Evolutionary conservation across 176 grass and related monocot species (phyloP).

Genomic region (Bromus sterilis): DNA sequence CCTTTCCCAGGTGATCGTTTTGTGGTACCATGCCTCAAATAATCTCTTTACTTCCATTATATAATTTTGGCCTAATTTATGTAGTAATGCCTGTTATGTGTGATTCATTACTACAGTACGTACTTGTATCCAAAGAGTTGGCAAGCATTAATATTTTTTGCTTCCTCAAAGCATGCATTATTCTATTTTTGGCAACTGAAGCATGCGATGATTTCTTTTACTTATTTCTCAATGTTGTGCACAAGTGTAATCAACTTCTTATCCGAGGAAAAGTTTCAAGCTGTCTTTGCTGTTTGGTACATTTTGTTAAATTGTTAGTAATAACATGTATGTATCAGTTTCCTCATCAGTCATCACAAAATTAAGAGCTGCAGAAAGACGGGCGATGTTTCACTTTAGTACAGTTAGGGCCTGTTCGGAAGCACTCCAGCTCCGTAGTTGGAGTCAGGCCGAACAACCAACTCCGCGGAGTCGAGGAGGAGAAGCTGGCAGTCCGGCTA

Average conservation of each 20-base stretch:
- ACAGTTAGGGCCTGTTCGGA: neutral
- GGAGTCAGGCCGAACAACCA: no score
- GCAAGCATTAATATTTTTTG: neutral
- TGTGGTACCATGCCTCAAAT: slow-evolving; percentile 14
- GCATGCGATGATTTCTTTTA: neutral
- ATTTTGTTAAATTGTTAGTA: neutral
- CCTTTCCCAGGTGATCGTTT: slow-evolving; percentile 62
- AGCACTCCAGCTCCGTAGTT: no score
- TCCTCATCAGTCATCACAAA: neutral
- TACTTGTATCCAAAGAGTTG: neutral
- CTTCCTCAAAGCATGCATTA: neutral
- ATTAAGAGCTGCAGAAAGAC: neutral
- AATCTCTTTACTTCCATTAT: neutral
- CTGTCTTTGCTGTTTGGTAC: neutral
- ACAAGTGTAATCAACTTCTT: neutral
- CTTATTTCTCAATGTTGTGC: neutral
- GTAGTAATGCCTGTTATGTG: neutral
- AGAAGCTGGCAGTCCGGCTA: no score
- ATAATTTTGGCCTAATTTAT: slow-evolving; percentile 7
- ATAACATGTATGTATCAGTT: slow-evolving; percentile 8
- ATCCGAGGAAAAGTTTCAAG: neutral
- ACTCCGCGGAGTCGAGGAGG: no score
- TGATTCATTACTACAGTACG: neutral
- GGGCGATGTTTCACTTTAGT: neutral
- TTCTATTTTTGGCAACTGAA: neutral